Evolutionary conservation across 345 rosid species (phyloP), one percentile per base, ranked within the genome.

Genomic region (Rhodamnia rubescens): DNA sequence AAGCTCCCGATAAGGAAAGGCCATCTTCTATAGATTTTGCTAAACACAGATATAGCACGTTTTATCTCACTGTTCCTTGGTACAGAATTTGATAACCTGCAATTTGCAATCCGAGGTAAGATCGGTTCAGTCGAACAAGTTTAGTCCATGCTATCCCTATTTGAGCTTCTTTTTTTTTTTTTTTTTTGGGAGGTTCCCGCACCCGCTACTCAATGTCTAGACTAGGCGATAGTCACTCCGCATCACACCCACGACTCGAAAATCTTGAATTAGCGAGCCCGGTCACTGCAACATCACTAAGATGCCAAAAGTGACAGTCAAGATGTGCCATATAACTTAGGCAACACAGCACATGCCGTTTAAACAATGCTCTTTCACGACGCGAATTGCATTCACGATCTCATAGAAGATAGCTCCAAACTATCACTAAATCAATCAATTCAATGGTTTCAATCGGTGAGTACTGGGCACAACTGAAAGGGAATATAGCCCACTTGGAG

Each of bases 211-310:
- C 8, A 6, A 59, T n/a, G 12, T 12, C 7, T 59, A 13, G 32
- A 58, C 32, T 0, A 0, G 6, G 24, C 5, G 1, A 64, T 64
- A 8, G 75, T 29, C 22, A 7, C 22, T 29, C 5, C 0, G 0
- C 75, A 32, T 64, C 11, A 7, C 21, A 15, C 21, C 44, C 44
- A 2, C 12, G 1, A 16, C 22, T 16, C 44, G 11, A 64, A 64
- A 64, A 64, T 64, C 44, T 4, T 4, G 2, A 29, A 14, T 61
- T 14, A 29, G 11, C 75, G 7, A 61, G 2, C 20, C 40, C 40
- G 1, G 14, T 27, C 55, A 14, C 20, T 13, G 32, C 40, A 14
- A 59, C 1, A 59, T 0, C 8, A 6, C 1, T 7, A 7, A 1
- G 1, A 32, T 16, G 11, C 8, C 44, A 7, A 2, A 58, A n/a